Percentiles rank a stretch among this genome's conserved stretches.
These are phyloP conservation scores for Arthroderma sp. DNA, from an alignment of 2,329 filamentous ascomycete species.

Conservation along the genomic window DNA sequence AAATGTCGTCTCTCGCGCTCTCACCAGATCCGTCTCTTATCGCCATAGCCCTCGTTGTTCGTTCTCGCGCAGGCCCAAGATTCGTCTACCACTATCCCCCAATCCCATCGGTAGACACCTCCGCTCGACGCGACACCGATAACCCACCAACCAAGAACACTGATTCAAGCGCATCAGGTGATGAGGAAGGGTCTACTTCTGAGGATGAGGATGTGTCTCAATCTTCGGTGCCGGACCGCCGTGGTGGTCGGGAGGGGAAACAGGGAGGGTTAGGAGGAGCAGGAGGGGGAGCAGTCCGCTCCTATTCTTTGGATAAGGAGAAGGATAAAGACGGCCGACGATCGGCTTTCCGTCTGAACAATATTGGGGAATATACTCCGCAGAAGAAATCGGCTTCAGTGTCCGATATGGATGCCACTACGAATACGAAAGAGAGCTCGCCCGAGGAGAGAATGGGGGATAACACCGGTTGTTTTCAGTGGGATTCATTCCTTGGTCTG, in stretches of 20 bases:
- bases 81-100: constrained; percentile 84
- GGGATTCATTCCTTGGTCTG: constrained; percentile 57
- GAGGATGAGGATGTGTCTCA: constrained; percentile 27
- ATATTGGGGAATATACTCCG: not conserved
- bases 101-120: constrained; percentile 27
- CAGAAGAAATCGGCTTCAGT: not conserved
- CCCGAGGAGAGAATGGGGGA: not conserved
- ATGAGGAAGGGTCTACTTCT: constrained; percentile 25
- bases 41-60: constrained; percentile 60
- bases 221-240: constrained; percentile 2
- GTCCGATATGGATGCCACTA: not conserved
- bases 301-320: not conserved
- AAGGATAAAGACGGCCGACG: too few relatives aligned
- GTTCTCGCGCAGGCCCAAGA: constrained; percentile 63
- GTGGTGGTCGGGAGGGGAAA: constrained; percentile 19
- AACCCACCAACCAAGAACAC: constrained; percentile 13
- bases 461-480: constrained; percentile 19
- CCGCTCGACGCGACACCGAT: not conserved
- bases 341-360: too few relatives aligned
- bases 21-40: constrained; percentile 46
- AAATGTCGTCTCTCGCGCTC: constrained; percentile 34
- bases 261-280: constrained; percentile 13
- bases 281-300: not conserved
- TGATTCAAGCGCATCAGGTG: constrained; percentile 27
- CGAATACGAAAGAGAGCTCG: not conserved